phyloP scores from a whole-genome alignment of 192 early-diverging fungal genomes.

The Rhizoclosmatium sp. region DNA sequence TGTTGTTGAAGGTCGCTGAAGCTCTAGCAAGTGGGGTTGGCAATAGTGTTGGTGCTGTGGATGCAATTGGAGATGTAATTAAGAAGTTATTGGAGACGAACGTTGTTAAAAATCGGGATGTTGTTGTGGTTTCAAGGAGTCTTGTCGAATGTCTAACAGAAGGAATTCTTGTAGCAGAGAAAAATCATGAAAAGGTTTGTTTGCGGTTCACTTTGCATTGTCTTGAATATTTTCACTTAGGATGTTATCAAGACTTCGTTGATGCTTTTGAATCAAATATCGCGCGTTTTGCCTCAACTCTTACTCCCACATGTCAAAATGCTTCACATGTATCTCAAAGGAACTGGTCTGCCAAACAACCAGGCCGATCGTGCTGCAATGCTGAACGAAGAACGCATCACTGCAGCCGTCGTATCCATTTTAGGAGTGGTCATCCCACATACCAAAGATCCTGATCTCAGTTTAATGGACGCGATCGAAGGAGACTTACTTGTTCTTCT shows the following conservation, averaged over 20 bases:
- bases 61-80: slow-evolving; percentile 34
- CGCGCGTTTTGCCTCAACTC: slow-evolving; percentile 61
- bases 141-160: slow-evolving; percentile 83
- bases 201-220: neutral
- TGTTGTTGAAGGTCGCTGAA: slow-evolving; percentile 17
- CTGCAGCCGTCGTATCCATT: slow-evolving; percentile 39
- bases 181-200: slow-evolving; percentile 44
- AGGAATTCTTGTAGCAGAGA: slow-evolving; percentile 70
- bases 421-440: slow-evolving; percentile 63
- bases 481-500: slow-evolving; percentile 65
- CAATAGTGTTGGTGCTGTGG: slow-evolving; percentile 2
- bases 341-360: neutral
- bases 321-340: slow-evolving; percentile 43
- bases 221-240: slow-evolving; percentile 14
- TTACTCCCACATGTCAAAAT: slow-evolving; percentile 61
- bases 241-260: slow-evolving; percentile 40
- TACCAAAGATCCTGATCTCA: slow-evolving; percentile 57
- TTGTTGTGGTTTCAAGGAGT: slow-evolving; percentile 64
- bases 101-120: slow-evolving; percentile 33
- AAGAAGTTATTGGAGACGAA: slow-evolving; percentile 13
- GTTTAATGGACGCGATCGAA: slow-evolving; percentile 66
- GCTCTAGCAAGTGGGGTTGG: slow-evolving; percentile 3
- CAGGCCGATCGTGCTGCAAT: slow-evolving; percentile 47
- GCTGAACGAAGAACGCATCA: slow-evolving; percentile 32
- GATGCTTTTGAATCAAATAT: slow-evolving; percentile 43